These are phyloP conservation scores for Pseudozyma tsukubaensis DNA, from an alignment of 1,284 basidiomycete species.

Conservation along the genomic window DNA sequence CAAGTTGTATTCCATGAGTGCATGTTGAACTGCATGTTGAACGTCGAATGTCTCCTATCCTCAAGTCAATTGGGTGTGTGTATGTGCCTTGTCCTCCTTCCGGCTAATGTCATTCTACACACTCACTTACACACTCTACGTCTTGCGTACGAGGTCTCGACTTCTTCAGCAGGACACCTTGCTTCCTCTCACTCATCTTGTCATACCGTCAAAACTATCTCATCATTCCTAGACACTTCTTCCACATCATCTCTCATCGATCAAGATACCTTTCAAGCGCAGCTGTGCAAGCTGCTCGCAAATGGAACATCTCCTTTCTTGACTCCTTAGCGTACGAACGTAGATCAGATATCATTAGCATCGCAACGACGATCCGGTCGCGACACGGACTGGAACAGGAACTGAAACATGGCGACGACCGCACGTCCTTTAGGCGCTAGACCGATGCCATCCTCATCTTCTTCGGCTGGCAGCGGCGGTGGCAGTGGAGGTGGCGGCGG, in stretches of 20 bases:
- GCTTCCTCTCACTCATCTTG: too few relatives aligned
- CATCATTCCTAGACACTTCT: too few relatives aligned
- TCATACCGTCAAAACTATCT: too few relatives aligned
- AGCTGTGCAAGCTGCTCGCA: too few relatives aligned
- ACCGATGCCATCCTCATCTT: constrained; percentile 46
- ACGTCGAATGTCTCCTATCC: constrained; percentile 13
- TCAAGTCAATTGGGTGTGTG: neutral
- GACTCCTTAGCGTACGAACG: too few relatives aligned
- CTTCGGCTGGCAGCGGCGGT: constrained; percentile 25
- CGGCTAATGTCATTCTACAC: neutral
- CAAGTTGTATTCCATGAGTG: constrained; percentile 7
- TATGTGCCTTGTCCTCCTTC: neutral
- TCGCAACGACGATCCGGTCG: neutral
- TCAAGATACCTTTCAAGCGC: too few relatives aligned
- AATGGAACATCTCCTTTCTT: too few relatives aligned
- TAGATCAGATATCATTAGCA: too few relatives aligned
- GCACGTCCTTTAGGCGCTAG: constrained; percentile 42
- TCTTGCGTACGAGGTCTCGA: too few relatives aligned
- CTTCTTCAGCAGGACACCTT: too few relatives aligned
- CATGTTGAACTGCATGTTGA: constrained; percentile 1
- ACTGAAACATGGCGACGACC: constrained; percentile 26
- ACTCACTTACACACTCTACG: neutral
- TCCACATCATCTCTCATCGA: too few relatives aligned
- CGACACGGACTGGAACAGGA: neutral
- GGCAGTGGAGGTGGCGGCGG: constrained; percentile 13